Evolutionary conservation across 2,329 filamentous ascomycete genomes (phyloP).

Genomic region (Claviceps cyperi): DNA sequence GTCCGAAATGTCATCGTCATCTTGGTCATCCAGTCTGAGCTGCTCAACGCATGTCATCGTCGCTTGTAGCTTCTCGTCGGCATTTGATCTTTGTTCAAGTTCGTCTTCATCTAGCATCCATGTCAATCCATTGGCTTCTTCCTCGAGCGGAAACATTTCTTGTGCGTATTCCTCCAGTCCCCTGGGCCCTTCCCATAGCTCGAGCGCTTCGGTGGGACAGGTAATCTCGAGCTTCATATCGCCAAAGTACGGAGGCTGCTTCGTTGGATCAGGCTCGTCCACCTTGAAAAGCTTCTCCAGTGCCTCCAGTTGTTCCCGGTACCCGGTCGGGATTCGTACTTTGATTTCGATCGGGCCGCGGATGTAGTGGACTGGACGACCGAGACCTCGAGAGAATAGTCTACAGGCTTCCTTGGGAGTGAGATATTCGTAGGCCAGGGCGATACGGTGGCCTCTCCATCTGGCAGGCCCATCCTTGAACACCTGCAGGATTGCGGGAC

Average conservation of each 20-base stretch:
- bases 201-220: constrained; percentile 60
- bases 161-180: constrained; percentile 88
- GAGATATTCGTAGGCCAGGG: constrained; percentile 80
- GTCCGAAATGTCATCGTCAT: constrained; percentile 29
- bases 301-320: constrained; percentile 71
- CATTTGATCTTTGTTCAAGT: constrained; percentile 15
- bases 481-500: constrained; percentile 79
- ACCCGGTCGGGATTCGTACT: constrained; percentile 75
- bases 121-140: constrained; percentile 80
- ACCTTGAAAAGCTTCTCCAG: constrained; percentile 45
- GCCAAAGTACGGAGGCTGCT: constrained; percentile 51
- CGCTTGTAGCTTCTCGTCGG: constrained; percentile 20
- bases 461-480: constrained; percentile 84
- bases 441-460: constrained; percentile 69
- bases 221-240: constrained; percentile 40
- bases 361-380: constrained; percentile 64
- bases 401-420: constrained; percentile 71
- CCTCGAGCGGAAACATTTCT: constrained; percentile 88
- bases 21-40: constrained; percentile 25
- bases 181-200: constrained; percentile 82
- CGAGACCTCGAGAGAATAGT: constrained; percentile 65
- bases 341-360: constrained; percentile 68
- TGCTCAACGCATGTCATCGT: constrained; percentile 24
- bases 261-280: constrained; percentile 34
- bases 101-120: constrained; percentile 65